Evolutionary conservation across 1,139 yeast species (phyloP), one percentile per base, ranked within the genome.

Genomic region (Suhomyces taliae): DNA sequence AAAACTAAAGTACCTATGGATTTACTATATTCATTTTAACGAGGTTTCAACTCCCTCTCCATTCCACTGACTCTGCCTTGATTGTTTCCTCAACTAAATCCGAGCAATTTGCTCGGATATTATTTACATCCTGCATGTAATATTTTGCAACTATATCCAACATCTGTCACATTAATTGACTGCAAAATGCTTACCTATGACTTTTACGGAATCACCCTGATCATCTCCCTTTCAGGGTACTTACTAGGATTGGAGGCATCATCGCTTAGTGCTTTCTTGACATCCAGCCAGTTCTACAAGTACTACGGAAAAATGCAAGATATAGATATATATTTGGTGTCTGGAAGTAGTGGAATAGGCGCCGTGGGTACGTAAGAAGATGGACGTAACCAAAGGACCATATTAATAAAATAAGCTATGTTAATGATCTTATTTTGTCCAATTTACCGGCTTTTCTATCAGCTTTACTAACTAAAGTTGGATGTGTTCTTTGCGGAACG

Each of bases 241-340:
- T 53, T 67, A 32, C 49, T 68, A n/a, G 73, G 73, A 0, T 55
- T 67, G 50, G 76, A 71, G 47, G 50, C 62, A 19, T 53, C 67
- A 7, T 61, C 72, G 1, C 53, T 66, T 36, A 52, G 61, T 26
- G 59, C 66, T 1, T 59, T 66, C 44, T 50, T 65, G 34, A 54
- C 60, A 9, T 55, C 65, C 8, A 46, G 51, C 7, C 57, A 55
- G 36, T 68, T 70, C 40, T 50, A 51, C 34, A 53, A 50, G 4
- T 65, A 56, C 46, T 71, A 58, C 51, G 66, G 65, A 11, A 47
- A 41, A 2, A 52, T 62, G 8, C 44, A 59, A 7, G 54, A 52
- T 10, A 51, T 66, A 50, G 74, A 70, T 43, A 61, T 57, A 9
- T 60, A 62, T 12, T 45, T 70, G 45, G 45, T 70, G 11, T 60